Base-by-base conservation (phyloP, 164 flowering plant species). In the Protea cynaroides region DNA sequence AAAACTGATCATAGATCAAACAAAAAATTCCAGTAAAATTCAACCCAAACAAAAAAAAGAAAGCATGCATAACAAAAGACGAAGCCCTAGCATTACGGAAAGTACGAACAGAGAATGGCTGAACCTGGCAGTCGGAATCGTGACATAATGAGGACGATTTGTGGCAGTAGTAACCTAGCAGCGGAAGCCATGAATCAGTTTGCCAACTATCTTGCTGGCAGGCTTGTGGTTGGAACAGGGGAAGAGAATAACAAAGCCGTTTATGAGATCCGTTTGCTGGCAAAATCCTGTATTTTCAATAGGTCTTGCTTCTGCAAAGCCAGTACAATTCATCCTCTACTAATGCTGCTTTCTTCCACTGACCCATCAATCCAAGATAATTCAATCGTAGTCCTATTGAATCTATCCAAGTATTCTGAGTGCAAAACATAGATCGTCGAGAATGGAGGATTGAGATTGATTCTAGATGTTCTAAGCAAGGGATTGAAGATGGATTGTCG, bases 331-430 rank as follows among this genome's bases (percentile, higher is more conserved):
- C 80, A 83, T 7, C 68, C 44, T 49, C 78, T 90, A 11, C 46
- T 93, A 54, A 66, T 63, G 6, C 71, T 88, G 25, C 75, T 88
- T 14, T 63, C 65, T 34, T 83, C 89, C 0, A 36, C 66, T 1
- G 79, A 83, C 72, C 58, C 85, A 6, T n/a, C 58, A n/a, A n/a
- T n/a, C n/a, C n/a, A n/a, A n/a, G n/a, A n/a, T n/a, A n/a, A n/a
- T n/a, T n/a, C n/a, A n/a, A n/a, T n/a, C n/a, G n/a, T n/a, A n/a
- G n/a, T n/a, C n/a, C n/a, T n/a, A n/a, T n/a, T n/a, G n/a, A n/a
- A 87, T 70, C 88, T 93, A 13, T 83, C 97, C 7, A 90, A 89
- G 72, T 78, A 84, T 59, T 38, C 75, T 1, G 73, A 72, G 13
- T 72, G 87, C 68, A 84, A 79, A 59, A 56, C 43, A 4, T 52